Base-by-base conservation (phyloP, 768 basidiomycete species). In the Rhodocollybia butyracea region DNA sequence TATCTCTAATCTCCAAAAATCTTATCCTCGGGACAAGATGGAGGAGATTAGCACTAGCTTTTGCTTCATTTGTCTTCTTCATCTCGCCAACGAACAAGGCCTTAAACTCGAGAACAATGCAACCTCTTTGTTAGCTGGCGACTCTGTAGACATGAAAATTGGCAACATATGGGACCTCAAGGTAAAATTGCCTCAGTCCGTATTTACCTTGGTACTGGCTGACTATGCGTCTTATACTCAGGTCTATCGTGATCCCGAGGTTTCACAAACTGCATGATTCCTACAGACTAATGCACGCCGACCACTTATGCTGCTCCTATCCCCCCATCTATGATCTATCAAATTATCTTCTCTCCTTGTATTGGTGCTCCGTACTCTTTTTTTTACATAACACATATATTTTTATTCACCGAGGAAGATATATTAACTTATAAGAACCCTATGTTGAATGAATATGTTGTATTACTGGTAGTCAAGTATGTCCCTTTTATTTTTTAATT, bases 31-130 rank as follows among this genome's bases (percentile, higher is more conserved):
- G 56, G 95, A 98, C 40, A 98, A 96, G 76, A 90, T 98, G 88
- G 89, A 89, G 38, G 97, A 99, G 60, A 97, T 98, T 66, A 97
- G 94, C 68, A 98, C 97, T 15, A 96, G 93, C 60, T 98, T 96
- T 84, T 98, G 96, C 69, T 99, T 98, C 76, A 99, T 98, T 68
- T 98, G 97, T 65, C 75, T 98, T 24, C 75, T 99, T 17, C 97
- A 98, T 74, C 73, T 98, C 41, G 96, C 96, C 17, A 98, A 99
- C 67, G 97, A 98, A 72, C 90, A 93, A 64, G 97, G 96, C 2
- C 77, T 98, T 46, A 89, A 88, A 66, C 80, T 99, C 32, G 61
- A 73, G 30, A 59, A 73, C 57, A 68, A 75, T 5, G 36, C 59
- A 3, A 60, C 70, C 55, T 64, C 69, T 57, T 66, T 71, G 56